Base-by-base conservation (phyloP, 306 rosid genomes). In the Pterocarpus macrocarpus region DNA sequence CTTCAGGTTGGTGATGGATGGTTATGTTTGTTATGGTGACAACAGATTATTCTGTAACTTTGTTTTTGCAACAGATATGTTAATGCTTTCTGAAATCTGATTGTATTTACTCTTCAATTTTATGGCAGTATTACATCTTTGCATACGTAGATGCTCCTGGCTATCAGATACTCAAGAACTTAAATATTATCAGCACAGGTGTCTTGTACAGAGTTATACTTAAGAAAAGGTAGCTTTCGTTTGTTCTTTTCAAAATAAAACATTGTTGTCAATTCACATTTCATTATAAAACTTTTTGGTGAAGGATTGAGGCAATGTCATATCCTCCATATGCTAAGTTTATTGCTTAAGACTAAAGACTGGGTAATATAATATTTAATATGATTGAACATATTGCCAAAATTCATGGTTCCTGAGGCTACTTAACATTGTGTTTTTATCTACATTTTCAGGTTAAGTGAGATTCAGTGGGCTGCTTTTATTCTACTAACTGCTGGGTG, bases 381-480 rank as follows among this genome's bases (percentile, higher is more conserved):
- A 38, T 36, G 12, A 30, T 22, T 79, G 62, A 61, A 44, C 44
- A 17, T 64, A 72, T 78, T 57, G 73, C 49, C 72, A 50, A 69
- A 76, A 41, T 38, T 77, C 75, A 66, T 76, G 81, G 47, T 70
- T 71, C 32, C 57, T 17, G 53, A 63, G 80, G 65, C 62, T 78
- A 53, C 70, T 71, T 12, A 22, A 9, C 41, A 41, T 79, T 71
- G 68, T 89, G 71, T 74, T 85, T 65, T 77, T 69, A 8, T 76
- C 67, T 45, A 63, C 78, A 38, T 82, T 86, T 22, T 82, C 92
- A 95, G 98, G 93, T 88, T 95, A 87, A 95, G 96, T 73, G 92
- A 95, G 87, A 90, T 90, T 87, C 99, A 93, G 73, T 95, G 98
- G 98, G 99, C 98, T 12, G 99, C 99, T 80, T 95, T 93, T 90